Evolutionary conservation across 208 protist species (phyloP).

Genomic region (Trichomonas vaginalis): DNA sequence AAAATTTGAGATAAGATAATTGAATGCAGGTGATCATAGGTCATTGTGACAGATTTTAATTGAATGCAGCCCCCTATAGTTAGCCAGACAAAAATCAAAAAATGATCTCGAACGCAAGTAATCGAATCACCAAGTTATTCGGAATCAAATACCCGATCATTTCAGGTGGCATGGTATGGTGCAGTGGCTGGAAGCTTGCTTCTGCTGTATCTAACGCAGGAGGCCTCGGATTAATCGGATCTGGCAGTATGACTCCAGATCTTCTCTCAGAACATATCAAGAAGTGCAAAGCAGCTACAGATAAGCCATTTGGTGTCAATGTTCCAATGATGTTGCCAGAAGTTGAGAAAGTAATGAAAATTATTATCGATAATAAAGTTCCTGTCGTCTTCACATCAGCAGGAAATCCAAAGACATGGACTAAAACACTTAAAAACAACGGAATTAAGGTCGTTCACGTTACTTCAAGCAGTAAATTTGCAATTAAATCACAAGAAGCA

Average conservation of each 20-base stretch:
- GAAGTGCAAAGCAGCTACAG: neutral
- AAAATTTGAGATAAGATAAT: too few relatives aligned
- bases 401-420: neutral
- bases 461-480: neutral
- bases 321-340: neutral
- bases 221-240: neutral
- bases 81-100: neutral
- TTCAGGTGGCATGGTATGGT: neutral
- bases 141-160: neutral
- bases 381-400: neutral
- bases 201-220: neutral
- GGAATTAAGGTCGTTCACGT: neutral
- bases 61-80: too few relatives aligned
- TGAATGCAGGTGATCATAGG: too few relatives aligned
- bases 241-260: neutral
- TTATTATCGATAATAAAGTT: neutral
- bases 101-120: neutral
- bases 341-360: neutral
- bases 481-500: neutral
- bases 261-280: neutral
- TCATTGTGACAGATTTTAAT: neutral
- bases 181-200: neutral
- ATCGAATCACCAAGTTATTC: neutral
- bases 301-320: neutral
- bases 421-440: neutral